Conservation (phyloP, 2,329 filamentous ascomycete species). For the Penicillium polonicum region DNA sequence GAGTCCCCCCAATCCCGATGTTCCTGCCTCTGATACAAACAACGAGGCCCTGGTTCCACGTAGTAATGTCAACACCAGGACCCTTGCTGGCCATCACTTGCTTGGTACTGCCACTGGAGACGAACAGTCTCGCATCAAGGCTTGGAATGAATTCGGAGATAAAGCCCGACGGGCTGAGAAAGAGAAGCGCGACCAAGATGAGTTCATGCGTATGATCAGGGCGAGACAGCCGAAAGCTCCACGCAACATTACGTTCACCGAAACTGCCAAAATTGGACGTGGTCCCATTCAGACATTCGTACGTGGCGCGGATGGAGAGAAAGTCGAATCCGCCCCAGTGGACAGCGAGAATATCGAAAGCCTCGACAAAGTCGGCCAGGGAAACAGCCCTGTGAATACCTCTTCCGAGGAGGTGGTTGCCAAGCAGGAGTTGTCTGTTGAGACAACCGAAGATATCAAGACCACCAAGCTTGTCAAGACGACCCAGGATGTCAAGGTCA, state of each 20-base stretch:
- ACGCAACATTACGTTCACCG: neutral
- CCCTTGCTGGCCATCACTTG: neutral
- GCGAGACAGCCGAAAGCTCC: neutral
- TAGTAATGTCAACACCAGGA: neutral
- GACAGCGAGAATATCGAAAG: neutral
- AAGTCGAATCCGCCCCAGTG: constrained; percentile 5
- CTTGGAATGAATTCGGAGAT: constrained; percentile 42
- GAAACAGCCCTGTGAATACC: neutral
- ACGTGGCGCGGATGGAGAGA: constrained; percentile 13
- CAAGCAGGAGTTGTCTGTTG: neutral
- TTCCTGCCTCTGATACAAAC: neutral
- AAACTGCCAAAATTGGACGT: neutral
- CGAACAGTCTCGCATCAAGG: constrained; percentile 27
- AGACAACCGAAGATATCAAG: neutral
- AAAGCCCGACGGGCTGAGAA: constrained; percentile 22
- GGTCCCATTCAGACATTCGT: constrained; percentile 1
- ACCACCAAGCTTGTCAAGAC: neutral
- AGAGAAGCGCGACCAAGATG: neutral
- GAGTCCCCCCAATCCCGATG: neutral
- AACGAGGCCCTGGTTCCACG: neutral
- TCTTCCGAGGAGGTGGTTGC: neutral
- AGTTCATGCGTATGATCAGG: neutral
- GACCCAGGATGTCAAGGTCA: constrained; percentile 5
- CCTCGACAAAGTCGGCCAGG: neutral
- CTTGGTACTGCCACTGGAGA: constrained; percentile 4